Base-by-base conservation (phyloP, 345 rosid genomes). In the Sapria himalayana region DNA sequence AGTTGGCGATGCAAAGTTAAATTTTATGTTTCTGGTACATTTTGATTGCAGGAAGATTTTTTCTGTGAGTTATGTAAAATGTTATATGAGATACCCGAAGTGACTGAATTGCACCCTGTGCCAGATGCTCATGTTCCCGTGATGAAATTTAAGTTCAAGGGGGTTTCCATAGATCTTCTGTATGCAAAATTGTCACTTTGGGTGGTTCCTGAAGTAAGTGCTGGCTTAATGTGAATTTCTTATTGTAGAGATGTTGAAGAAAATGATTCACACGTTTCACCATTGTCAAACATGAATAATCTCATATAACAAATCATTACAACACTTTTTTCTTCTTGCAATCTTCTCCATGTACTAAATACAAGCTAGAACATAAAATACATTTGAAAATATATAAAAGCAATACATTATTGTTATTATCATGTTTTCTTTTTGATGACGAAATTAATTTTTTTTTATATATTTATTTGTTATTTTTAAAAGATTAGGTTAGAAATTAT, bases 71-170 rank as follows among this genome's bases (percentile, higher is more conserved):
- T 89, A 15, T 54, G 62, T 15, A 76, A 62, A 48, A 76, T 89
- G 91, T 68, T 82, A 39, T 66, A 73, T 14, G 94, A 76, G 67
- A 69, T 72, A 91, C 78, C 84, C 51, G 95, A 89, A 71, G 98
- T 82, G 25, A 56, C 93, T 12, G 98, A 89, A 55, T 64, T 89
- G 65, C 98, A 74, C 50, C 92, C 98, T 27, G 95, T 89, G 35
- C 98, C 95, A 49, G 98, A 89, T 65, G 95, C 98, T 52, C 77
- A 82, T 63, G 98, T 89, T 53, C 95, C 95, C 15, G 75, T 82
- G 55, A 70, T 89, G 98, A 59, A 4, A 33, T 89, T 89, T 54
- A 89, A 89, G 50, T 71, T 89, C 55, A 76, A 59, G 43, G 91
- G 93, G 51, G 79, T 89, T 48, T 89, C 95, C 15, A 79, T 89